Evolutionary conservation across 2,329 filamentous ascomycete genomes (phyloP).

Genomic region (Colletotrichum sp.): DNA sequence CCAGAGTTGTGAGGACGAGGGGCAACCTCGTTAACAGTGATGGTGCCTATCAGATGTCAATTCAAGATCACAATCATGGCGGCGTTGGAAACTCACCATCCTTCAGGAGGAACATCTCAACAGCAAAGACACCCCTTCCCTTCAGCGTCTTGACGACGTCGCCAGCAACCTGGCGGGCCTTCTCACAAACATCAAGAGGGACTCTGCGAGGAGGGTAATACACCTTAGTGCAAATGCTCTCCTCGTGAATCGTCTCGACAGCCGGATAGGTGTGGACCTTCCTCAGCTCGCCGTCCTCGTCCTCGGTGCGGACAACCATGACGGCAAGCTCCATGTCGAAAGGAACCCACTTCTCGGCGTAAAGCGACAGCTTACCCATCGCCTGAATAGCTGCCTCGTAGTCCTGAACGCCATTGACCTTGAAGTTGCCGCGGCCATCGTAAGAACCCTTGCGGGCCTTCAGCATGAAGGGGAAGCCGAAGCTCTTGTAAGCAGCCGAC

Average conservation of each 20-base stretch:
- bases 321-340: slow-evolving; percentile 90
- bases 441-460: slow-evolving; percentile 92
- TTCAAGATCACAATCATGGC: neutral
- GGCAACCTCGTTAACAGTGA: slow-evolving; percentile 87
- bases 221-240: slow-evolving; percentile 92
- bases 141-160: slow-evolving; percentile 80
- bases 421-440: slow-evolving; percentile 79
- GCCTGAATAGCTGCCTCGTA: slow-evolving; percentile 69
- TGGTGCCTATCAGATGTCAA: slow-evolving; percentile 43
- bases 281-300: slow-evolving; percentile 57
- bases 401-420: slow-evolving; percentile 49
- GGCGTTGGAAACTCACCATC: slow-evolving; percentile 54
- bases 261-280: slow-evolving; percentile 77
- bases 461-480: slow-evolving; percentile 89
- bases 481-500: slow-evolving; percentile 63
- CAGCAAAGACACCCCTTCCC: slow-evolving; percentile 93
- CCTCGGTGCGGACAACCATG: slow-evolving; percentile 91
- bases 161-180: slow-evolving; percentile 78
- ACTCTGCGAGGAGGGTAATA: slow-evolving; percentile 84
- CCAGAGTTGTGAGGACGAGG: slow-evolving; percentile 83
- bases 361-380: slow-evolving; percentile 75
- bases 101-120: slow-evolving; percentile 89
- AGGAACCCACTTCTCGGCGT: slow-evolving; percentile 88
- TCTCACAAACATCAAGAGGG: slow-evolving; percentile 60
- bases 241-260: slow-evolving; percentile 94